A percentile compares a stretch with the other conserved stretches of the same genome.
phyloP scores from a whole-genome alignment of 768 basidiomycete species.

The Panaeolus papilionaceus region DNA sequence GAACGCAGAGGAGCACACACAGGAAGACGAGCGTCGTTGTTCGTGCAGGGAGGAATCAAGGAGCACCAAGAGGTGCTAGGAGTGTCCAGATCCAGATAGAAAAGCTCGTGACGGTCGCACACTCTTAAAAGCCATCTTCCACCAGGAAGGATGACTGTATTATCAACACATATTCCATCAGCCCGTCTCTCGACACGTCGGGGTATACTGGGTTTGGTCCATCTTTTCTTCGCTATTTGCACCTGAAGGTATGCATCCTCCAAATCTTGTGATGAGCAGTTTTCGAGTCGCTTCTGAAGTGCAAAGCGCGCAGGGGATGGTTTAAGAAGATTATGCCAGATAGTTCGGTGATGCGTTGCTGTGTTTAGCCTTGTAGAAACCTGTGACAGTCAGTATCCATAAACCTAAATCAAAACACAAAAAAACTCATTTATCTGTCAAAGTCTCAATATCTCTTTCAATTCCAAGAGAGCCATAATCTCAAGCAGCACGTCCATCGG shows the following conservation, averaged over 20 bases:
- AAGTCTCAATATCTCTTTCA: neutral
- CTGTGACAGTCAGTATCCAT: neutral
- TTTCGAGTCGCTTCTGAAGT: neutral
- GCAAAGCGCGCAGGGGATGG: neutral
- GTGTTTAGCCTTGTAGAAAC: neutral
- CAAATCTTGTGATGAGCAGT: neutral
- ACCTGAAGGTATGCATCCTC: neutral
- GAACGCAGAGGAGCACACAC: neutral
- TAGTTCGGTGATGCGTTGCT: neutral
- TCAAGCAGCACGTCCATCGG: neutral
- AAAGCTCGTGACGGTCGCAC: neutral
- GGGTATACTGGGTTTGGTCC: neutral
- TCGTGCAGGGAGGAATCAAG: neutral
- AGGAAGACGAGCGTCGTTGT: no score
- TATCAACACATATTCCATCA: neutral
- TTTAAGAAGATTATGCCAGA: neutral
- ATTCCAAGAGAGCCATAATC: neutral
- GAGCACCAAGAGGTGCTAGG: neutral
- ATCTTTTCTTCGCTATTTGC: neutral
- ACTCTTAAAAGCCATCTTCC: neutral
- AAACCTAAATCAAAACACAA: no score
- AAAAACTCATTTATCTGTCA: neutral
- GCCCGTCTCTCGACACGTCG: neutral
- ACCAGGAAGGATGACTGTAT: neutral
- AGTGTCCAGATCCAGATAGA: neutral